Conservation (phyloP, 495 filamentous ascomycete genomes). For the Aspergillus biplanus region DNA sequence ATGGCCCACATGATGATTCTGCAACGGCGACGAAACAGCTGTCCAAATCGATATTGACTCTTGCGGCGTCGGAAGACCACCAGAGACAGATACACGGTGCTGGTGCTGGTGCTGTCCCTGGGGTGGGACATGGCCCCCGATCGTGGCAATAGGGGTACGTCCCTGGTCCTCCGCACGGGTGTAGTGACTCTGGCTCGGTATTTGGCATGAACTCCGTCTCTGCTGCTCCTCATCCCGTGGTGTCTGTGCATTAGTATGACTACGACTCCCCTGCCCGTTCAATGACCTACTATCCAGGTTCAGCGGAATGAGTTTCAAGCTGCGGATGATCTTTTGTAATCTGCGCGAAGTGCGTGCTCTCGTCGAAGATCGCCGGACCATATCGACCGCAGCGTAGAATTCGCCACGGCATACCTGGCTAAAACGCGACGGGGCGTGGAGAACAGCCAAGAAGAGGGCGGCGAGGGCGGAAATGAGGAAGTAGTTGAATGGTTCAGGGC, state of each 20-base stretch:
- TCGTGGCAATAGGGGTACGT: not conserved
- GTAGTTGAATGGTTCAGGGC: conserved; percentile 83
- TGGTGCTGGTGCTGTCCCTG: not conserved
- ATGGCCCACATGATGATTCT: not conserved
- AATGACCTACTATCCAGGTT: conserved; percentile 21
- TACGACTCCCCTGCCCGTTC: not conserved
- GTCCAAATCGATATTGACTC: conserved; percentile 28
- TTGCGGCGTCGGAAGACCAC: conserved; percentile 22
- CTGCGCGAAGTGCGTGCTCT: conserved; percentile 41
- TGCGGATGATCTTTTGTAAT: conserved; percentile 45
- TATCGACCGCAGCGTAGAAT: conserved; percentile 79
- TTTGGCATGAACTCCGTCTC: not conserved
- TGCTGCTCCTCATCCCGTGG: not conserved
- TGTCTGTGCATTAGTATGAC: too few species aligned
- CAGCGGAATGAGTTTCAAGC: conserved; percentile 41
- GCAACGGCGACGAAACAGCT: conserved; percentile 19
- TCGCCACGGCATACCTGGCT: conserved; percentile 68
- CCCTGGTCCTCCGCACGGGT: not conserved
- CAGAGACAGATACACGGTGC: not conserved
- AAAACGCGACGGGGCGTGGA: conserved; percentile 76
- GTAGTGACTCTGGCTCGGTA: not conserved
- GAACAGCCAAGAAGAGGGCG: conserved; percentile 76
- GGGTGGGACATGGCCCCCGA: not conserved
- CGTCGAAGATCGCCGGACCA: conserved; percentile 66
- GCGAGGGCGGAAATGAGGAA: conserved; percentile 79